Percentiles rank a stretch among this genome's conserved stretches.
phyloP scores from a whole-genome alignment of 1,284 basidiomycete genomes.

The Irpex rosettiformis region DNA sequence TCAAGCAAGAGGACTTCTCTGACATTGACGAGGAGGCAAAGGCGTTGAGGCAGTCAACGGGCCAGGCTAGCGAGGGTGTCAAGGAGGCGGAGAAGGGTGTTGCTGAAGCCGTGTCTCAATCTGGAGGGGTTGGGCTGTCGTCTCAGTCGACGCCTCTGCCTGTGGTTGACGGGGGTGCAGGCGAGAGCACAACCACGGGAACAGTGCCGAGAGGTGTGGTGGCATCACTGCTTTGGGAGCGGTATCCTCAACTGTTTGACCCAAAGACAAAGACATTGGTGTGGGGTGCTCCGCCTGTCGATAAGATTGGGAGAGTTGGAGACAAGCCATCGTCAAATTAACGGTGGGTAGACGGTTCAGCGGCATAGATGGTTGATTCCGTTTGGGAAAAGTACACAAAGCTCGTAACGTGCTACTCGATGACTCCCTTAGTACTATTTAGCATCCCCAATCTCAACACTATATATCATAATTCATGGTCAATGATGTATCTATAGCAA shows the following conservation, averaged over 20 bases:
- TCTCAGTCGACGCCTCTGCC: conserved; percentile 1
- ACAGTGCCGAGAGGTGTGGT: conserved; percentile 38
- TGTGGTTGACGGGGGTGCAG: conserved; percentile 7
- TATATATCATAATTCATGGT: neutral
- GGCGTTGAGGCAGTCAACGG: conserved; percentile 41
- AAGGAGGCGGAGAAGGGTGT: conserved; percentile 16
- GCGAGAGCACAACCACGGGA: conserved; percentile 10
- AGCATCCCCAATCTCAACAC: neutral
- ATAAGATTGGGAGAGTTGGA: conserved; percentile 44
- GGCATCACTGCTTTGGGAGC: conserved; percentile 38
- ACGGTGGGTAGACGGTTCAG: neutral
- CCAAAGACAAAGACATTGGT: conserved; percentile 57
- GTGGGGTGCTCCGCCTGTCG: conserved; percentile 68
- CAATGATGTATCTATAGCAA: conserved; percentile 9
- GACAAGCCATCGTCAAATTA: conserved; percentile 15
- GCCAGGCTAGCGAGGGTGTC: conserved; percentile 27
- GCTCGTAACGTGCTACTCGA: neutral
- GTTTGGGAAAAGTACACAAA: neutral
- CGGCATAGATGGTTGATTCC: neutral
- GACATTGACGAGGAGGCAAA: conserved; percentile 77
- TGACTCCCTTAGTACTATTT: neutral
- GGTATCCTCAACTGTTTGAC: conserved; percentile 52
- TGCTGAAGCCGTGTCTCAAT: conserved; percentile 10
- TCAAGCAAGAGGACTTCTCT: conserved; percentile 90
- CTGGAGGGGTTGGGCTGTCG: conserved; percentile 1